Percentiles rank a stretch among this genome's conserved stretches.
Evolutionary conservation across 2,329 filamentous ascomycete species (phyloP).

Genomic region (Paraphoma chrysanthemicola): DNA sequence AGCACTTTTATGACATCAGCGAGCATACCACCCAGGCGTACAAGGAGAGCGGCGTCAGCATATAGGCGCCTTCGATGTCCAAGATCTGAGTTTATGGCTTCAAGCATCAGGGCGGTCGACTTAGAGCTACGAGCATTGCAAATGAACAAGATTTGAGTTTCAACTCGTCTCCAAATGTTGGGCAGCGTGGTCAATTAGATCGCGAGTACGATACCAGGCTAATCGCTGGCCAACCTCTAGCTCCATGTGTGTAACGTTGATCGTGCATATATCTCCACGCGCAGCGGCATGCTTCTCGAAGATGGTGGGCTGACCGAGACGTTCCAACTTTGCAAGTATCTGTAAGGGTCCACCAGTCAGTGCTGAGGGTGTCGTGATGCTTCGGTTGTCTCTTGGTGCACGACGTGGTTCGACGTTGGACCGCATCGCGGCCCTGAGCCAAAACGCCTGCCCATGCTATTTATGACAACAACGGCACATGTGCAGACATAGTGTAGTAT

Average conservation of each 20-base stretch:
- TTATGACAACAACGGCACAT: too few species aligned
- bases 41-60: slow-evolving; percentile 36
- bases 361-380: too few species aligned
- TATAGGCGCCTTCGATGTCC: slow-evolving; percentile 17
- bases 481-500: too few species aligned
- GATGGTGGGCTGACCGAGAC: not conserved
- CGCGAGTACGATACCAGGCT: slow-evolving; percentile 2
- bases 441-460: too few species aligned
- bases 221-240: not conserved
- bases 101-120: not conserved
- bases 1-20: slow-evolving; percentile 14
- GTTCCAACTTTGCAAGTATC: too few species aligned
- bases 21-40: slow-evolving; percentile 38
- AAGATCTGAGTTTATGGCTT: slow-evolving; percentile 7
- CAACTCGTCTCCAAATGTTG: not conserved
- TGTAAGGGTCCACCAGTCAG: too few species aligned
- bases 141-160: not conserved
- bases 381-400: too few species aligned
- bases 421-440: too few species aligned
- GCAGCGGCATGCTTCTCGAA: not conserved
- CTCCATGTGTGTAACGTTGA: not conserved
- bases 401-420: too few species aligned
- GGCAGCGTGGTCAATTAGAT: too few species aligned
- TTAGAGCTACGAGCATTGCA: not conserved
- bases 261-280: too few species aligned